These are phyloP conservation scores for Pelargonium nanum DNA, from an alignment of 345 rosid genomes.

Conservation along the genomic window DNA sequence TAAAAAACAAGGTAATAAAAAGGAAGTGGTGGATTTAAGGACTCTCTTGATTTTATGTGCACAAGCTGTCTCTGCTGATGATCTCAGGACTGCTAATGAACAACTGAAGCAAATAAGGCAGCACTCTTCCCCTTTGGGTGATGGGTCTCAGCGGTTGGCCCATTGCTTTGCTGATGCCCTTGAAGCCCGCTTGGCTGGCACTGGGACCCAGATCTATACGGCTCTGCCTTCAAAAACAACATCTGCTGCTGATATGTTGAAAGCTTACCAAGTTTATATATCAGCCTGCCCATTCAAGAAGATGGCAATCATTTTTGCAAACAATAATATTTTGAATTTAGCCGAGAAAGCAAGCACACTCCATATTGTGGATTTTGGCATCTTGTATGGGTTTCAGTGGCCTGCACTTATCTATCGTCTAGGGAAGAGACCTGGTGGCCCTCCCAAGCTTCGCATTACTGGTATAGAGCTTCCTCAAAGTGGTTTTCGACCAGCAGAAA, in stretches of 20 bases:
- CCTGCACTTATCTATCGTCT: conserved; percentile 57
- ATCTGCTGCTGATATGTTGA: conserved; percentile 50
- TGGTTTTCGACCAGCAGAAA: conserved; percentile 72
- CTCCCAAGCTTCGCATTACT: conserved; percentile 70
- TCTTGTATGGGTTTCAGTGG: conserved; percentile 79
- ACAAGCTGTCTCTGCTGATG: conserved; percentile 60
- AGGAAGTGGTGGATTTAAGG: conserved; percentile 62
- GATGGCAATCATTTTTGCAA: conserved; percentile 46
- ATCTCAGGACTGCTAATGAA: conserved; percentile 54
- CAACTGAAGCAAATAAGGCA: conserved; percentile 60
- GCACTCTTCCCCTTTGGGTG: conserved; percentile 59
- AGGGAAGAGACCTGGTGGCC: conserved; percentile 40
- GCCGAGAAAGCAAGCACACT: conserved; percentile 38
- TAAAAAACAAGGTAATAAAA: conserved; percentile 30
- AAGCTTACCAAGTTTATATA: conserved; percentile 47
- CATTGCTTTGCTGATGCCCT: conserved; percentile 70
- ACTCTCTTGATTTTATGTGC: conserved; percentile 63
- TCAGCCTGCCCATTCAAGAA: conserved; percentile 51
- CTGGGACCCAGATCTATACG: conserved; percentile 40
- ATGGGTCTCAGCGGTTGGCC: conserved; percentile 67
- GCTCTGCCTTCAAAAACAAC: conserved; percentile 32
- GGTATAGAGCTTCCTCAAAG: conserved; percentile 76
- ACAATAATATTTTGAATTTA: conserved; percentile 32
- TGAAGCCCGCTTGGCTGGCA: conserved; percentile 64
- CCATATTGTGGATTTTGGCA: conserved; percentile 77